phyloP scores from a whole-genome alignment of 345 rosid genomes.

The Pugionium cornutum region DNA sequence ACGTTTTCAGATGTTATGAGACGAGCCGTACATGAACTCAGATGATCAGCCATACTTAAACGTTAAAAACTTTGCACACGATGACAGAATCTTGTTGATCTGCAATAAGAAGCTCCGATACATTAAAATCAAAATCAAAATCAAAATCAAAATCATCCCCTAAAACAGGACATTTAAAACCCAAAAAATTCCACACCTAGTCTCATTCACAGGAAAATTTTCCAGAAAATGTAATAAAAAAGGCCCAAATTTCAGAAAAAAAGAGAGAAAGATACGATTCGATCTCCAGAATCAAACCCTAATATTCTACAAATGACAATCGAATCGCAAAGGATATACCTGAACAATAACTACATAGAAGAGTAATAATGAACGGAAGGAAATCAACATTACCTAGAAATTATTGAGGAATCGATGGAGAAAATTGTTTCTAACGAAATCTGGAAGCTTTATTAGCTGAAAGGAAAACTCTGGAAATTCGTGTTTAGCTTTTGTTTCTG shows the following conservation, averaged over 20 bases:
- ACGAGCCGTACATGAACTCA: constrained; percentile 68
- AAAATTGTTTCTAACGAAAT: neutral
- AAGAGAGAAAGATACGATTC: constrained; percentile 1
- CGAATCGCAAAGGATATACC: constrained; percentile 17
- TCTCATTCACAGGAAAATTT: neutral
- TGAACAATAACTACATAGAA: constrained; percentile 1
- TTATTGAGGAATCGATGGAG: neutral
- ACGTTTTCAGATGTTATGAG: constrained; percentile 49
- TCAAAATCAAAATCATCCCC: neutral
- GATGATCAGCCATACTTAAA: constrained; percentile 67
- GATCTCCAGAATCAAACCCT: constrained; percentile 37
- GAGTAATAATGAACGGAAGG: neutral
- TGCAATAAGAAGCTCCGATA: constrained; percentile 22
- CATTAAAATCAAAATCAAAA: neutral
- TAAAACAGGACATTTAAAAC: neutral
- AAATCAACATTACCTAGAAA: constrained; percentile 24
- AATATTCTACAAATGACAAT: constrained; percentile 17
- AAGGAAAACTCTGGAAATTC: constrained; percentile 18
- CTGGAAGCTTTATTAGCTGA: constrained; percentile 27
- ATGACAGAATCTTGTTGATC: constrained; percentile 20
- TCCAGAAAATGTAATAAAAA: neutral
- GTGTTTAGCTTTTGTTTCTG: constrained; percentile 10
- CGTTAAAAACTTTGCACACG: constrained; percentile 15
- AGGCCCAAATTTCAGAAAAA: constrained; percentile 2
- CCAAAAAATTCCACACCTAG: neutral